Percentiles rank a stretch among this genome's conserved stretches.
phyloP scores from a whole-genome alignment of 805 yeast species.

The Wickerhamomyces queroliae region DNA sequence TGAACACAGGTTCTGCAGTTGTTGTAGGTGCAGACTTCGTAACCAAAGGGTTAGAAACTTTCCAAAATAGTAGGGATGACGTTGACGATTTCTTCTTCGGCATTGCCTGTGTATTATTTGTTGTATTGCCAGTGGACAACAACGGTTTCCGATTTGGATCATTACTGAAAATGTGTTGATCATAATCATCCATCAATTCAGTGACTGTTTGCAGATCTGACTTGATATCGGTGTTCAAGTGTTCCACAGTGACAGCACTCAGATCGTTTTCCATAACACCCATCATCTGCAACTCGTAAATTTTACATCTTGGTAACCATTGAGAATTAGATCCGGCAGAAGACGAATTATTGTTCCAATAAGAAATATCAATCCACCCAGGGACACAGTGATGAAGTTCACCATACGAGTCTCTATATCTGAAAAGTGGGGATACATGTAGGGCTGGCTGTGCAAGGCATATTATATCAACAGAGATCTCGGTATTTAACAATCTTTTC shows the following conservation, averaged over 20 bases:
- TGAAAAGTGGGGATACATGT: conserved; percentile 84
- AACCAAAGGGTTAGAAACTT: conserved; percentile 16
- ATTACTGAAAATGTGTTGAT: conserved; percentile 42
- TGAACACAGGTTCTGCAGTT: conserved; percentile 12
- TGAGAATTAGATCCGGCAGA: conserved; percentile 39
- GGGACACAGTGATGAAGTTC: conserved; percentile 74
- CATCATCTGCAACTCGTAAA: conserved; percentile 97
- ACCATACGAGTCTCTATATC: conserved; percentile 52
- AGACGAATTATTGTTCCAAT: conserved; percentile 62
- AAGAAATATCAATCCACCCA: conserved; percentile 92
- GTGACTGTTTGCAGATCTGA: conserved; percentile 31
- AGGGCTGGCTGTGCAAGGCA: conserved; percentile 88
- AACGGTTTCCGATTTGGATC: conserved; percentile 1
- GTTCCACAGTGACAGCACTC: conserved; percentile 59
- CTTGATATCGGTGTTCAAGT: conserved; percentile 33
- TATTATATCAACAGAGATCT: conserved; percentile 81
- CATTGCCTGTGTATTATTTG: neutral
- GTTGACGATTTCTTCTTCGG: conserved; percentile 6
- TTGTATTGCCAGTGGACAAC: conserved; percentile 4
- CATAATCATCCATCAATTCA: conserved; percentile 67
- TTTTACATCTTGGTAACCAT: conserved; percentile 94
- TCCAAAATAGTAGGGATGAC: conserved; percentile 18
- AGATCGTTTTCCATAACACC: conserved; percentile 92
- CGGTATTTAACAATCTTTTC: conserved; percentile 67
- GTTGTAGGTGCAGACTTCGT: conserved; percentile 16